Base-by-base conservation (phyloP, 78 protist genomes). In the Bigelowiella natans region DNA sequence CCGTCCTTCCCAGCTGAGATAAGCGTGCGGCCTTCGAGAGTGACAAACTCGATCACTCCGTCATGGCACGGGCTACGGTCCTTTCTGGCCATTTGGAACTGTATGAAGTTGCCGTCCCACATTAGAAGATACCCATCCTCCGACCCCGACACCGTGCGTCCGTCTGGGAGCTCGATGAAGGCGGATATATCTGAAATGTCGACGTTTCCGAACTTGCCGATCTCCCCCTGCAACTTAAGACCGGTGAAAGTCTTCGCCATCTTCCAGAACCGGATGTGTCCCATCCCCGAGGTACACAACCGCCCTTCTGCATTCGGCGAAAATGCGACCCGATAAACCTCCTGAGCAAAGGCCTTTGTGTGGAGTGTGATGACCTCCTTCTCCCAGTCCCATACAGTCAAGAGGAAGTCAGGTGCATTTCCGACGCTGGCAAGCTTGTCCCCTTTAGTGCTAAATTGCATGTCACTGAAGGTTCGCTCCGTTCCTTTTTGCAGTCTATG, bases 241-340 rank as follows among this genome's bases (percentile, higher is more conserved):
- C 98, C 98, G 0, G 98, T 96, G 91, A 96, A 96, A 11, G 98
- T 96, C 18, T n/a, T 0, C 2, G 96, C 96, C 97, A 95, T 95
- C 82, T 92, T 82, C 98, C 98, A 95, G 64, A 95, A 96, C 26
- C 91, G 91, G 40, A 95, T 94, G 91, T 95, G 96, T 3, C 96
- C 96, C 1, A 39, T 64, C 0, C 97, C 97, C 1, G 91, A 36
- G 1, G 97, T 95, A 82, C 83, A 73, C 40, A 96, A 95, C 34
- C 2, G 29, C 0, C 95, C 96, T 1, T 86, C 91, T 73, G 88
- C n/a, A 85, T 83, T n/a, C 1, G 96, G 94, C 0, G 91, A 84
- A 92, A 96, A 96, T n/a, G 94, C 1, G 0, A 96, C 95, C 29
- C 89, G 37, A 86, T n/a, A 94, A 30, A 95, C 2, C 31, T 88